Evolutionary conservation across 2,329 filamentous ascomycete species (phyloP), one percentile per base, ranked within the genome.

Genomic region (Didymella glomerata): DNA sequence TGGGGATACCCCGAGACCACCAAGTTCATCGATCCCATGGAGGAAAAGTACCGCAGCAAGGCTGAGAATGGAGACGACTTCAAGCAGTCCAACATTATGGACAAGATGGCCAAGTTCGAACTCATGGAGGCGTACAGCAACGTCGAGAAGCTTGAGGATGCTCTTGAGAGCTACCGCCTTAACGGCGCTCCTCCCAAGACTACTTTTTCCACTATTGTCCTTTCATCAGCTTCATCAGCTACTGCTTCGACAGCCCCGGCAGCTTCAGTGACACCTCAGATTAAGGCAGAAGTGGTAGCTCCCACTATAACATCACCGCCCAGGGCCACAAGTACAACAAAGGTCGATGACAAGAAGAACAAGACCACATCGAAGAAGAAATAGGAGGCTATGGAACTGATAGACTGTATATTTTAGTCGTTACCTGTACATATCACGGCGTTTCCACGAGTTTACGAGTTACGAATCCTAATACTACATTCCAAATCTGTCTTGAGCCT

Each of bases 1-100:
- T 73, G 64, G 50, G 75, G 75, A 1, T 76, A 77, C 36, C 60
- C 66, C 2, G 73, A 77, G 44, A 74, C 69, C 27, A 77, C 75
- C 6, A 67, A 70, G 14, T 72, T 75, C 47, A 64, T 70, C 25
- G 72, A 76, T 46, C 74, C 74, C 0, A 74, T 74, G 70, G 72
- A 75, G 22, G 47, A 62, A n/a, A 63, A 64, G 40, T 74, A 68
- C 51, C 66, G 70, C 9, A 65, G 71, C 46, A 71, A 69, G 46
- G 50, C 65, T 4, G 65, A 68, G 54, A 66, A 53, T 9, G 41
- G 56, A 8, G 54, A 51, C n/a, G 71, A 74, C 38, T 66, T 70
- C 46, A 38, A 65, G 10, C 47, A 66, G n/a, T 36, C 62, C 2
- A 55, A 60, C 16, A 72, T 77, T 24, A 40, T 64, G 36, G 56